phyloP scores from a whole-genome alignment of 495 filamentous ascomycete species.

The Penicilliopsis zonata region DNA sequence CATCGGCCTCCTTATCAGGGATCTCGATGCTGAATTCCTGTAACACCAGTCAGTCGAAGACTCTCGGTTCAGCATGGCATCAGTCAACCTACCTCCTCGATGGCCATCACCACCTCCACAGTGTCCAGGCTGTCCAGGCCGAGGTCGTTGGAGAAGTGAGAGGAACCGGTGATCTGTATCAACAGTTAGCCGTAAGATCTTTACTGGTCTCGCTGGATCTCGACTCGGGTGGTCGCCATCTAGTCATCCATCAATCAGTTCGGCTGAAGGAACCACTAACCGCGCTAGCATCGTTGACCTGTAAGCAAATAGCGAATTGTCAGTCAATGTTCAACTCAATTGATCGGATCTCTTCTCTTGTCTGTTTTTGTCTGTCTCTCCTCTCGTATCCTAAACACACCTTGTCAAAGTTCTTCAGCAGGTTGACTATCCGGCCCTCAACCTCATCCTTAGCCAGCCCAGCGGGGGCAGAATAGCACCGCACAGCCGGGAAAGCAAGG shows the following conservation, averaged over 20 bases:
- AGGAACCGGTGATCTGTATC: conserved; percentile 57
- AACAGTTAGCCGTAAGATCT: conserved; percentile 4
- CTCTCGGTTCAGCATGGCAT: no score
- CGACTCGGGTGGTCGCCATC: no score
- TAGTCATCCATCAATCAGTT: no score
- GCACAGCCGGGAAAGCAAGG: conserved; percentile 45
- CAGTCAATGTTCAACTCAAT: conserved; percentile 7
- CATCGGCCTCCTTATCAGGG: conserved; percentile 96
- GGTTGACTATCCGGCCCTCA: conserved; percentile 81
- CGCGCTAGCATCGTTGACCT: conserved; percentile 68
- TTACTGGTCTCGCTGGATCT: no score
- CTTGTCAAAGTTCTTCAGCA: conserved; percentile 95
- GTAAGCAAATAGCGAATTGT: conserved; percentile 4
- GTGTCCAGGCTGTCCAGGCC: conserved; percentile 95
- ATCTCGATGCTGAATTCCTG: conserved; percentile 99
- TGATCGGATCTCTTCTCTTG: neutral
- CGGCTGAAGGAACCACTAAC: conserved; percentile 43
- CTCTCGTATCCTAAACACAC: conserved; percentile 40
- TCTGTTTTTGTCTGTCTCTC: conserved; percentile 7
- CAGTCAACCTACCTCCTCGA: conserved; percentile 92
- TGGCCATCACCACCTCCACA: conserved; percentile 99
- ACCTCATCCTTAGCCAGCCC: conserved; percentile 72
- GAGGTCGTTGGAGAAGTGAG: conserved; percentile 93
- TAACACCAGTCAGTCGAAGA: conserved; percentile 12
- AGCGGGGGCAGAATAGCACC: conserved; percentile 77